Percentiles rank a stretch among this genome's conserved stretches.
phyloP scores from a whole-genome alignment of 768 basidiomycete genomes.

The Lactarius vividus region DNA sequence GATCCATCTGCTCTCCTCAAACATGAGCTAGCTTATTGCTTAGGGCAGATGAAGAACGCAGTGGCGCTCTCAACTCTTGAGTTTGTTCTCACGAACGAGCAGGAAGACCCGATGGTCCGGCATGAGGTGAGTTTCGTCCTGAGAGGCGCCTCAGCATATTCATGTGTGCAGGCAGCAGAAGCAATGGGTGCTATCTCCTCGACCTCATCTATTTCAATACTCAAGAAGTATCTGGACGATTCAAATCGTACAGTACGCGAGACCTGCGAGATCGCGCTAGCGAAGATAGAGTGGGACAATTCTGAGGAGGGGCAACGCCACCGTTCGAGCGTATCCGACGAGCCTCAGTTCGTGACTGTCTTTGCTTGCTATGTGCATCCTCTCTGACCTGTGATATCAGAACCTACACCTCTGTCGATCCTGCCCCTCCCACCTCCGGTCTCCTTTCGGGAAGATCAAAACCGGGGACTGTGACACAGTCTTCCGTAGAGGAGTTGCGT shows the following conservation, averaged over 20 bases:
- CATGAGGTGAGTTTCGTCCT: conserved; percentile 65
- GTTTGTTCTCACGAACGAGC: conserved; percentile 61
- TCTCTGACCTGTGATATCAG: conserved; percentile 37
- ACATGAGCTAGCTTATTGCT: conserved; percentile 95
- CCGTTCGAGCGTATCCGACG: conserved; percentile 34
- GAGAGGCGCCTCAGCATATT: conserved; percentile 24
- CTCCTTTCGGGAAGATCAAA: conserved; percentile 55
- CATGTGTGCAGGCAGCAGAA: conserved; percentile 77
- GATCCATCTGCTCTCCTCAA: conserved; percentile 91
- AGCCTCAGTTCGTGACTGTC: conserved; percentile 39
- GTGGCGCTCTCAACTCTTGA: conserved; percentile 79
- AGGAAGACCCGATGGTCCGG: conserved; percentile 93
- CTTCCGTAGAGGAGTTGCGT: conserved; percentile 53
- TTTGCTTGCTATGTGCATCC: not conserved
- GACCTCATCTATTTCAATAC: conserved; percentile 58
- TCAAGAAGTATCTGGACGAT: conserved; percentile 71
- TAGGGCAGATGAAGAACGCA: conserved; percentile 82
- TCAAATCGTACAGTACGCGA: conserved; percentile 76
- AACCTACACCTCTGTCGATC: conserved; percentile 81
- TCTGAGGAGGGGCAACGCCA: conserved; percentile 67
- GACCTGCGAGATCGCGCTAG: conserved; percentile 96
- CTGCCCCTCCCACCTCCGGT: conserved; percentile 75
- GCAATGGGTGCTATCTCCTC: conserved; percentile 94
- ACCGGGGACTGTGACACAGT: conserved; percentile 47
- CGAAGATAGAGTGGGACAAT: conserved; percentile 91